A percentile compares a stretch with the other conserved stretches of the same genome.
Evolutionary conservation across 345 rosid species (phyloP).

Genomic region (Eucalyptus microcorys): DNA sequence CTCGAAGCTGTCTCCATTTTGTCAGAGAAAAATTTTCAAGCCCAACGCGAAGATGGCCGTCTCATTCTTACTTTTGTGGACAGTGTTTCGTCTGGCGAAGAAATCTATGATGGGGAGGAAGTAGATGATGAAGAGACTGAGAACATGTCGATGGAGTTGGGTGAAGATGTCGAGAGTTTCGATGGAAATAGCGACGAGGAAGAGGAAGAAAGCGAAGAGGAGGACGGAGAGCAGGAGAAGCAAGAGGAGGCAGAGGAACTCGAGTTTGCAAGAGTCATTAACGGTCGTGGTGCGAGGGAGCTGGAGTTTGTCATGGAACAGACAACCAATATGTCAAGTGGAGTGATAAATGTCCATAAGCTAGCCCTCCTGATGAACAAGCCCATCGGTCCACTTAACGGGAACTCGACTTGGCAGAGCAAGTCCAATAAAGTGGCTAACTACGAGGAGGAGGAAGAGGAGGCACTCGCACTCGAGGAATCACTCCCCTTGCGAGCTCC

Average conservation of each 20-base stretch:
- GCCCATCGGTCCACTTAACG: constrained; percentile 32
- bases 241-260: not conserved
- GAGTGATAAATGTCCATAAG: constrained; percentile 35
- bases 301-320: constrained; percentile 7
- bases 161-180: not conserved
- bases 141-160: not conserved
- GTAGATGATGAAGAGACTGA: not conserved
- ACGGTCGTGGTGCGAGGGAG: not conserved
- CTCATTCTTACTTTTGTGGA: constrained; percentile 58
- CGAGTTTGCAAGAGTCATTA: not conserved
- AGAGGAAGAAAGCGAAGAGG: constrained; percentile 5
- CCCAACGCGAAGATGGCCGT: constrained; percentile 73
- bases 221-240: not conserved
- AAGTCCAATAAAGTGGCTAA: constrained; percentile 8
- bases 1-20: constrained; percentile 78
- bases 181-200: not conserved
- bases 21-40: constrained; percentile 57
- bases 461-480: constrained; percentile 6
- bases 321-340: constrained; percentile 20
- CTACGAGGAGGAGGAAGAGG: not conserved
- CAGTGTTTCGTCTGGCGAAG: not conserved
- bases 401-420: constrained; percentile 39
- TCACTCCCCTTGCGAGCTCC: constrained; percentile 32
- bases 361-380: constrained; percentile 45
- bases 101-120: not conserved